These are phyloP conservation scores for Euphorbia celastroides DNA, from an alignment of 441 rosid species.

Conservation along the genomic window DNA sequence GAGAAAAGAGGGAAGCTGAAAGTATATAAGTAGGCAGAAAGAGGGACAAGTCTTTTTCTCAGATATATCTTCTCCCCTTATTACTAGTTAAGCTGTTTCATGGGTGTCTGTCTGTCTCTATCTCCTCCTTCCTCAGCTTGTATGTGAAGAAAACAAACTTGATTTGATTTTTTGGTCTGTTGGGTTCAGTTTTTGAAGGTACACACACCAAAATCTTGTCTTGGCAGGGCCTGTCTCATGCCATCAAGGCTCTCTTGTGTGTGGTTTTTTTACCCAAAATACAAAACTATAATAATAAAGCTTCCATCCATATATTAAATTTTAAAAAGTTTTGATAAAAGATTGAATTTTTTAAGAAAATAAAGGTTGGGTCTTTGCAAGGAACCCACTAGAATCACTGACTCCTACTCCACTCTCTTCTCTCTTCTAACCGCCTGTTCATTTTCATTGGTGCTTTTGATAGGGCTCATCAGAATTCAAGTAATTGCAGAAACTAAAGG, in stretches of 20 bases:
- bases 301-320: neutral
- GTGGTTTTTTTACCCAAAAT: slow-evolving; percentile 26
- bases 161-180: slow-evolving; percentile 21
- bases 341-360: neutral
- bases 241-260: slow-evolving; percentile 19
- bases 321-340: neutral
- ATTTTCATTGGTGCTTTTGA: slow-evolving; percentile 56
- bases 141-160: slow-evolving; percentile 60
- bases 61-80: slow-evolving; percentile 23
- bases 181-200: slow-evolving; percentile 20
- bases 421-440: slow-evolving; percentile 83
- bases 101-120: slow-evolving; percentile 32
- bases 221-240: slow-evolving; percentile 38
- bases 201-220: slow-evolving; percentile 48
- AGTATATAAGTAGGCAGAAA: slow-evolving; percentile 38
- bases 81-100: slow-evolving; percentile 26
- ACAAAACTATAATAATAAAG: slow-evolving; percentile 16
- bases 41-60: slow-evolving; percentile 55
- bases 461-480: slow-evolving; percentile 32
- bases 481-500: slow-evolving; percentile 25
- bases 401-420: slow-evolving; percentile 68
- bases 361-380: slow-evolving; percentile 21
- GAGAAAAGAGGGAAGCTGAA: slow-evolving; percentile 45
- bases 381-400: slow-evolving; percentile 71
- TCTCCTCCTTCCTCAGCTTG: slow-evolving; percentile 33